phyloP scores from a whole-genome alignment of 768 basidiomycete species.

The Phaffia tasmanica region DNA sequence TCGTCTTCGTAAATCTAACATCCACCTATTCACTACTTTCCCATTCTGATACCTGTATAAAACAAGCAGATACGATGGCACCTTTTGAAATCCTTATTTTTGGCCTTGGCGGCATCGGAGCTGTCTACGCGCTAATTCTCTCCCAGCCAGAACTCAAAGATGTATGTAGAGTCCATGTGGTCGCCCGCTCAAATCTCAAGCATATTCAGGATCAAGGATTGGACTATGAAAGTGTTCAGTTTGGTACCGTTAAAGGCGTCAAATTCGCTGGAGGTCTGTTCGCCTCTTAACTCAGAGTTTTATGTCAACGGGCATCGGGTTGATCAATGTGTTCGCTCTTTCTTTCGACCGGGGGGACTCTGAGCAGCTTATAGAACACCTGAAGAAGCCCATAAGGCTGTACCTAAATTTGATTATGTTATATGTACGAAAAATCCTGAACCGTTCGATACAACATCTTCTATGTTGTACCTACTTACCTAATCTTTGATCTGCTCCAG shows the following conservation, averaged over 20 bases:
- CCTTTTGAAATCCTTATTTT: background rate
- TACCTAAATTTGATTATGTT: slow-evolving; percentile 23
- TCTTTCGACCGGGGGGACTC: background rate
- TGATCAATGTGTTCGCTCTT: background rate
- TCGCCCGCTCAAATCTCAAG: slow-evolving; percentile 22
- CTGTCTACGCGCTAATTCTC: slow-evolving; percentile 21
- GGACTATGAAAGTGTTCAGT: slow-evolving; percentile 12
- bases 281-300: background rate
- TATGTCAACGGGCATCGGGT: background rate
- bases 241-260: slow-evolving; percentile 13
- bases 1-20: too few relatives aligned
- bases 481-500: background rate
- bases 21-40: background rate
- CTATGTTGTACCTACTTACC: background rate
- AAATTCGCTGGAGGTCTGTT: slow-evolving; percentile 21
- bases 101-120: slow-evolving; percentile 23
- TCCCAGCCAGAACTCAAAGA: slow-evolving; percentile 2
- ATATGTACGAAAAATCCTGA: slow-evolving; percentile 5
- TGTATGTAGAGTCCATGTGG: slow-evolving; percentile 9
- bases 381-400: slow-evolving; percentile 16
- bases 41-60: background rate
- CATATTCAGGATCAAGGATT: slow-evolving; percentile 15
- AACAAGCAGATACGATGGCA: background rate
- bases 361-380: slow-evolving; percentile 14
- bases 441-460: background rate